Base-by-base conservation (phyloP, 805 yeast species). In the Pichia nanzhaoensis region DNA sequence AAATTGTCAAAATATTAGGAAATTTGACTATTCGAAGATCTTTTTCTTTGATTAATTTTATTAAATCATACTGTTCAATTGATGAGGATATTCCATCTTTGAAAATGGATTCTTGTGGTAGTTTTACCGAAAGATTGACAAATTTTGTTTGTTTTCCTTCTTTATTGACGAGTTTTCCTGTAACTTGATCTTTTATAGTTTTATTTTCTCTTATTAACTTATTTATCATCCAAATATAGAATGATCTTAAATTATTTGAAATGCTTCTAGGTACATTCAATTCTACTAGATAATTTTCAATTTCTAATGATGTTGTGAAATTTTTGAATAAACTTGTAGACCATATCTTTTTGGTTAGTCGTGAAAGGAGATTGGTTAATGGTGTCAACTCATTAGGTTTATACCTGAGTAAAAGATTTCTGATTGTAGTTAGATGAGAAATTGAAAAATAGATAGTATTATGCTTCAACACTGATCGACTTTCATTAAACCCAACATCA, bases 231-330 rank as follows among this genome's bases (percentile, higher is more conserved):
- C 90, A 84, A 5, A 72, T 52, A 5, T 82, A 51, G 48, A 84
- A 77, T 13, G 63, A 64, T 36, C 77, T 76, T 3, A 58, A 56
- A 27, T 64, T 56, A 42, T 69, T 71, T 37, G 71, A 67, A 1
- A 82, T 69, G n/a, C 57, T 45, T 22, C 38, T 22, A 1, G 63
- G 53, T 2, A 73, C 60, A 13, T 30, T 30, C 12, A 14, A 30
- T 30, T 10, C 12, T 8, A 14, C n/a, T 4, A 82, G 60, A 48
- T 64, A 66, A 47, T 78, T 78, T 37, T 82, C 57, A 7, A 86
- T 61, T 41, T 81, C 87, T 55, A 78, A 83, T 1, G 87, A 81
- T 0, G 91, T 79, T 2, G 84, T 68, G 54, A 83, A 87, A 3
- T 71, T 59, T 51, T 73, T 77, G 59, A 78, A 79, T 19, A 84